Conservation (phyloP, 2,329 filamentous ascomycete genomes). For the Penicillium sp. region DNA sequence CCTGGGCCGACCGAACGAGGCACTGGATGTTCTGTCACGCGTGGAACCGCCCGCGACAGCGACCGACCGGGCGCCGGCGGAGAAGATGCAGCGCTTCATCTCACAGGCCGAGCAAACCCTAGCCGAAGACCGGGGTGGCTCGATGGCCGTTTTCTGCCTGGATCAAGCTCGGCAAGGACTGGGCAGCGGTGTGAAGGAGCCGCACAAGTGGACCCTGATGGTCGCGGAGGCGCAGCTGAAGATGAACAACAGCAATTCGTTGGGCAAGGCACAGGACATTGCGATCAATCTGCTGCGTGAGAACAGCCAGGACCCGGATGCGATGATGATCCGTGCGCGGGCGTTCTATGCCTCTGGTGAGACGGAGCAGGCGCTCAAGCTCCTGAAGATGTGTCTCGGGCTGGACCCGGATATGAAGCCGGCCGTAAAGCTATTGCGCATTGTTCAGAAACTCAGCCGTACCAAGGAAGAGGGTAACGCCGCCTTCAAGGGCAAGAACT, state of each 20-base stretch:
- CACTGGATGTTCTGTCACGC: conserved; percentile 72
- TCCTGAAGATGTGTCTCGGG: conserved; percentile 82
- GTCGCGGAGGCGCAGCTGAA: conserved; percentile 86
- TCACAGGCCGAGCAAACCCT: conserved; percentile 73
- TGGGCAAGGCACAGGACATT: conserved; percentile 88
- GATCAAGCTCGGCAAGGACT: conserved; percentile 83
- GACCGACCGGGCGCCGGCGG: conserved; percentile 79
- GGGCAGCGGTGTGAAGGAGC: conserved; percentile 68
- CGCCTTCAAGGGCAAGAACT: conserved; percentile 81
- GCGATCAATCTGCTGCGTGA: conserved; percentile 79
- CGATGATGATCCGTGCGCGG: conserved; percentile 80
- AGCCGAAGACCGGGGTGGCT: conserved; percentile 69
- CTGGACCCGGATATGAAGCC: conserved; percentile 89
- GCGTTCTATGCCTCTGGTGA: conserved; percentile 88
- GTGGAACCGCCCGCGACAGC: conserved; percentile 76
- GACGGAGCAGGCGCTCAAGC: conserved; percentile 88
- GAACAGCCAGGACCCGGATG: conserved; percentile 91
- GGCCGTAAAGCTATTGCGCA: conserved; percentile 80
- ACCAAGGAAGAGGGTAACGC: conserved; percentile 92
- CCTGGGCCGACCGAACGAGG: conserved; percentile 80
- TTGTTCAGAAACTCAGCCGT: conserved; percentile 84
- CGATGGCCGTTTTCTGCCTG: conserved; percentile 86
- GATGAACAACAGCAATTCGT: conserved; percentile 82
- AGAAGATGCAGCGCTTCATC: conserved; percentile 79
- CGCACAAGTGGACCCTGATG: conserved; percentile 91